A percentile compares a stretch with the other conserved stretches of the same genome.
Evolutionary conservation across 1,139 yeast genomes (phyloP).

Genomic region (Starmera stellimalicola): DNA sequence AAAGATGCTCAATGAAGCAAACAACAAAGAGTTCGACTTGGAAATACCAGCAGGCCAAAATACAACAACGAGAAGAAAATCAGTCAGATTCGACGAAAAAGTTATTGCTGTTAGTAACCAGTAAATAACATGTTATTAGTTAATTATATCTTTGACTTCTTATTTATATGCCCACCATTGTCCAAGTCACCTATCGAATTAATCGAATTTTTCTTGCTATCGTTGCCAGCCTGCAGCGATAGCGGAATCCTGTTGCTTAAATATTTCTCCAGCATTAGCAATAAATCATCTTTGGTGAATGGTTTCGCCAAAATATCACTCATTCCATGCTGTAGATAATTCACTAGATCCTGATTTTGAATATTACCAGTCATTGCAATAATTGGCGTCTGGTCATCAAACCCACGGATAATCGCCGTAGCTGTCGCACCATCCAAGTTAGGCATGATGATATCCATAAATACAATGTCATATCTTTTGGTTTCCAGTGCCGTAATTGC

Average conservation of each 20-base stretch:
- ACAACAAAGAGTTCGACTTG: constrained; percentile 39
- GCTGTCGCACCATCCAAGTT: constrained; percentile 92
- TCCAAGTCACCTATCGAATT: neutral
- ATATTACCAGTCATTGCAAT: constrained; percentile 93
- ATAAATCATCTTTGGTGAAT: constrained; percentile 76
- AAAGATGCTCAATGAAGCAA: constrained; percentile 35
- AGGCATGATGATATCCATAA: constrained; percentile 95
- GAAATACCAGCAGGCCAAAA: constrained; percentile 29
- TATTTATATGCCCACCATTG: neutral
- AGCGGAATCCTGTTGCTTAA: constrained; percentile 30
- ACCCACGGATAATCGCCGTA: constrained; percentile 73
- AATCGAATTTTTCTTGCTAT: neutral
- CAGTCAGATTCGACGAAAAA: constrained; percentile 64
- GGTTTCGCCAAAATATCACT: constrained; percentile 89
- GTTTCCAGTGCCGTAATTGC: constrained; percentile 78
- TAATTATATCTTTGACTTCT: neutral
- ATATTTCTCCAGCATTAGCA: constrained; percentile 66
- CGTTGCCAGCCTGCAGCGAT: constrained; percentile 6
- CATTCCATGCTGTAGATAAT: constrained; percentile 83
- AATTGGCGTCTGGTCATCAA: constrained; percentile 78
- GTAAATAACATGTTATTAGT: too few species aligned
- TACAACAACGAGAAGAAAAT: constrained; percentile 48
- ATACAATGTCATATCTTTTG: constrained; percentile 68
- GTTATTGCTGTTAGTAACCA: constrained; percentile 44
- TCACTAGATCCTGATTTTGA: constrained; percentile 69